Evolutionary conservation across 2,329 filamentous ascomycete species (phyloP), one percentile per base, ranked within the genome.

Genomic region (Aspergillus niger): DNA sequence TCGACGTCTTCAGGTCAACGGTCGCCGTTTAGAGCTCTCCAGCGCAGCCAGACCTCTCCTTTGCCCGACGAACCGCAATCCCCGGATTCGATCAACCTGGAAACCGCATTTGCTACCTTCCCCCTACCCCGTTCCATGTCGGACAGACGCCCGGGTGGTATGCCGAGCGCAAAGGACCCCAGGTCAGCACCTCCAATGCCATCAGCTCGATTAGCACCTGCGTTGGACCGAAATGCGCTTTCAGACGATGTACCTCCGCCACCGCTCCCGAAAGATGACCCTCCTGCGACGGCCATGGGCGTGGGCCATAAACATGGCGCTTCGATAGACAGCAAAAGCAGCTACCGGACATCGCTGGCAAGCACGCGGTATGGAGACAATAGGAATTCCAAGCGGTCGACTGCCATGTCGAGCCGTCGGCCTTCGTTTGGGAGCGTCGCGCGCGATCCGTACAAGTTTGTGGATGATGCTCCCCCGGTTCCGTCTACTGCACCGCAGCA

Each of bases 31-130:
- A 74, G 68, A 22, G 59, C 71, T 11, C 72, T 69, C n/a, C 69
- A 69, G 43, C 72, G 76, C 57, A 79, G 74, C 63, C 74, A 72
- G 49, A 76, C 76, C 2, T 67, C 75, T n/a, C 77, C 80, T 7
- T 58, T 77, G 24, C 73, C 75, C 30, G 63, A 72, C 49, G 71
- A 75, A 38, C 78, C 75, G 36, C 73, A 77, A 4, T 81, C 82
- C 10, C 76, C 83, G 1, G 80, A 82, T 55, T 63, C 80, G 11
- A 76, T 76, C 7, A 79, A 78, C 59, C 73, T 84, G 53, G 84
- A 86, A 64, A 81, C 76, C 57, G 79, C 83, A 0, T 85, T 86
- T 61, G 82, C 83, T 17, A 80, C 79, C 0, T 86, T 86, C 61
- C 83, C 83, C 1, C 70, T 77, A 24, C 72, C 77, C 15, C 79